Evolutionary conservation across 495 filamentous ascomycete genomes (phyloP), one percentile per base, ranked within the genome.

Genomic region (Achaetomiella virescens): DNA sequence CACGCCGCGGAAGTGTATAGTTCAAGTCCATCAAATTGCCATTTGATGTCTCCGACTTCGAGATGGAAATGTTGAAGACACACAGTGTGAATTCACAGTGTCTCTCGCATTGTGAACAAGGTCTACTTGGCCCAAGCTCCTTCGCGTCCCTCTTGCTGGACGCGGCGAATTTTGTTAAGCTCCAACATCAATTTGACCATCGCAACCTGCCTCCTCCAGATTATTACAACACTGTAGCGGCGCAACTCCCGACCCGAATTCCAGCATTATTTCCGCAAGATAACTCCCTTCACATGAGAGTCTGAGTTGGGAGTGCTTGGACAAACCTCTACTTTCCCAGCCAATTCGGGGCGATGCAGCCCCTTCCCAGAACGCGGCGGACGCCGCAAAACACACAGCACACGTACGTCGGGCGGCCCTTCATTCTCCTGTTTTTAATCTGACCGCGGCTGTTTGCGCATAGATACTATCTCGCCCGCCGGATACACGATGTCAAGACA

Each of bases 381-480:
- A 68, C 67, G 50, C 55, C 66, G 63, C 67, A 70, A 58, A 70
- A 68, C 46, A 68, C 65, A 21, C 67, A 70, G 33, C 52, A 68
- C 45, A 68, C 61, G 64, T 61, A 64, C 33, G 56, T 50, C 50
- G 15, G 43, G 9, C n/a, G 17, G 43, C 45, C 36, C 48, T 45
- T 17, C 37, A 12, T 4, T 12, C 15, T 41, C 1, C 5, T 25
- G 18, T 17, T 10, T n/a, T 2, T 50, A n/a, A 9, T 5, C 46
- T 45, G 24, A 53, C 51, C 31, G 5, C 24, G 9, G 20, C 17
- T 20, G 3, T 46, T 3, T 21, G 46, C 36, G 88, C 17, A 31
- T 25, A 53, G 50, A 70, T 95, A 95, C 65, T 78, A 87, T 51
- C 77, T 93, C 18, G 76, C 82, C 44, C 82, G 87, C 66, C 87